Evolutionary conservation across 768 basidiomycete species (phyloP), one percentile per base, ranked within the genome.

Genomic region (Xerocomellus chrysenteron): DNA sequence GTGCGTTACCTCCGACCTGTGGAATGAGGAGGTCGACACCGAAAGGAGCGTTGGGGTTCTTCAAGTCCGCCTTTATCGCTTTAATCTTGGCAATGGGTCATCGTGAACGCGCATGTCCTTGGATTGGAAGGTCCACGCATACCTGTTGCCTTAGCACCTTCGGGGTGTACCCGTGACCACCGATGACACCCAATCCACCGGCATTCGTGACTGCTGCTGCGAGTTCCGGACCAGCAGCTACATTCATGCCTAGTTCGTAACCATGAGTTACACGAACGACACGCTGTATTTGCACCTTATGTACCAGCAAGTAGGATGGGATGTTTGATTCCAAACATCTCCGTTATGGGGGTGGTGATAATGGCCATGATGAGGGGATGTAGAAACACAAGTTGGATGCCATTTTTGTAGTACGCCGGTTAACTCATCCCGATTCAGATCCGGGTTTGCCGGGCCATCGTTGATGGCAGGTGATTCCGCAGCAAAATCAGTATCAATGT

Each of bases 141-240:
- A 90, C 91, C 79, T 93, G 92, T 63, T 82, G 77, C 43, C 87
- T 83, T 24, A 94, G 80, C 49, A 90, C 78, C 71, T 88, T 90
- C 21, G 90, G 90, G 3, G 92, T 92, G 68, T 88, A 94, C 0
- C 91, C 91, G 33, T 89, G 78, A 52, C 94, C 94, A 37, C 94
- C 94, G 58, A 98, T 92, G 50, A 96, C 92, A 59, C 94, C 94
- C 42, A 97, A 64, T 50, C 94, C 94, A 47, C 94, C 94, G 28
- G 93, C 94, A 65, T 96, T 97, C 43, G 92, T 92, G 55, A 96
- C 94, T 39, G 92, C 94, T 40, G 94, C 94, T 17, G 93, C 94
- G 26, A 95, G 83, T 70, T 94, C 92, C 17, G 94, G 82, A 24
- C 85, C 85, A 8, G 83, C 82, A 19, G 85, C 83, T 16, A 85